Evolutionary conservation across 495 filamentous ascomycete genomes (phyloP), one percentile per base, ranked within the genome.

Genomic region (Diplogelasinospora grovesii): DNA sequence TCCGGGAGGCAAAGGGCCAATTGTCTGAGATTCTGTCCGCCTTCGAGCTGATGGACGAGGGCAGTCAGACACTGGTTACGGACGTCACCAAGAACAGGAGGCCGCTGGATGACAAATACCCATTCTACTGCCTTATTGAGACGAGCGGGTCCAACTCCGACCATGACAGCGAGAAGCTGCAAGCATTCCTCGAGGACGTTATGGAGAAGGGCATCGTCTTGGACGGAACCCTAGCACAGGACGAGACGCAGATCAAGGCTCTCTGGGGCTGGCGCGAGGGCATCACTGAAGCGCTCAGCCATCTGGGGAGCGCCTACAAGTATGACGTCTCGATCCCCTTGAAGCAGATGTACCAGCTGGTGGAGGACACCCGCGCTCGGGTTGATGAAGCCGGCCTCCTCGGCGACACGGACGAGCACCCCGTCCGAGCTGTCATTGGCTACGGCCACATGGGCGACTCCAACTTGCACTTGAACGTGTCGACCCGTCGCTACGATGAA

Each of bases 381-480:
- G 68, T 97, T 20, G 75, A 73, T 3, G 68, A 77, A 20, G 77
- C 78, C 14, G 89, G 88, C 1, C 73, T 97, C 5, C 71, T 94
- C 11, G 83, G 86, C 22, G 83, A 86, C 18, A 75, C 75, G 26
- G 84, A 89, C 30, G 79, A 82, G 31, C 69, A 81, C 57, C 86
- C 89, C 3, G 87, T 94, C 4, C 78, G 92, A 1, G 84, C 80
- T 29, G 89, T 94, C 14, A 80, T 93, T n/a, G 92, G 92, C 3
- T 98, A 93, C 54, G 92, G 92, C 8, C 92, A 98, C 62, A 95
- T 98, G 86, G 92, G 92, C 22, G 92, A 98, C 59, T 79, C 83
- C 3, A 98, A 98, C 60, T 60, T 98, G 47, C 92, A 98, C 63
- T 67, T 98, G 41, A 98, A 98, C 61, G 71, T 98, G 13, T 66